Evolutionary conservation across 192 early-diverging fungal genomes (phyloP).

Genomic region (Anaeromyces robustus): DNA sequence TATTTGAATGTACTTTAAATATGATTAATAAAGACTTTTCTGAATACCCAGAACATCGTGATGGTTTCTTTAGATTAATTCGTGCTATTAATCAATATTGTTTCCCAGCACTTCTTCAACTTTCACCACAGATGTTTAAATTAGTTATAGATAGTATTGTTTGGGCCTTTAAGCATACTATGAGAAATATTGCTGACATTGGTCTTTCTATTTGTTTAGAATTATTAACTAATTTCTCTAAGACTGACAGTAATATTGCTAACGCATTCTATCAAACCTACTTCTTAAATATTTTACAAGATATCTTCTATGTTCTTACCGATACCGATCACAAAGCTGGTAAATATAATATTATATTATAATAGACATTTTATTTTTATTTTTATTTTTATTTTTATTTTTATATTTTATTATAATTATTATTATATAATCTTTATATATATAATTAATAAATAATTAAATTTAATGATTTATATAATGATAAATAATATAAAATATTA

Average conservation of each 20-base stretch:
- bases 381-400: background rate
- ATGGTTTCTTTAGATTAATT: constrained; percentile 85
- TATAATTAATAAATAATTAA: too few relatives aligned
- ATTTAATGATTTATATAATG: too few relatives aligned
- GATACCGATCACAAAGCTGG: constrained; percentile 95
- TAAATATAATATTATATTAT: constrained; percentile 11
- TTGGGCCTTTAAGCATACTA: constrained; percentile 98
- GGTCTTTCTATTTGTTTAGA: constrained; percentile 77
- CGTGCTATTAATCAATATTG: constrained; percentile 81
- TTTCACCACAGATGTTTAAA: constrained; percentile 75
- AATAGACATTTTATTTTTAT: background rate
- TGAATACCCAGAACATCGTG: constrained; percentile 92
- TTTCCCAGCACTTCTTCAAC: constrained; percentile 74
- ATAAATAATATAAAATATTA: too few relatives aligned
- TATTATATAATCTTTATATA: too few relatives aligned
- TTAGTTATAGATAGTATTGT: constrained; percentile 88
- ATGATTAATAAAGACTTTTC: constrained; percentile 99
- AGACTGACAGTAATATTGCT: constrained; percentile 47
- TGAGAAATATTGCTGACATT: constrained; percentile 90
- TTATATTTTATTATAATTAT: constrained; percentile 2
- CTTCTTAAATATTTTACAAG: constrained; percentile 79
- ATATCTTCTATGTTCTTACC: constrained; percentile 92
- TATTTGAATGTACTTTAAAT: constrained; percentile 91
- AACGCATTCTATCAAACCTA: constrained; percentile 85
- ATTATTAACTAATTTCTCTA: constrained; percentile 71